These are phyloP conservation scores for Quercus lobata DNA, from an alignment of 331 rosid species.

Conservation along the genomic window DNA sequence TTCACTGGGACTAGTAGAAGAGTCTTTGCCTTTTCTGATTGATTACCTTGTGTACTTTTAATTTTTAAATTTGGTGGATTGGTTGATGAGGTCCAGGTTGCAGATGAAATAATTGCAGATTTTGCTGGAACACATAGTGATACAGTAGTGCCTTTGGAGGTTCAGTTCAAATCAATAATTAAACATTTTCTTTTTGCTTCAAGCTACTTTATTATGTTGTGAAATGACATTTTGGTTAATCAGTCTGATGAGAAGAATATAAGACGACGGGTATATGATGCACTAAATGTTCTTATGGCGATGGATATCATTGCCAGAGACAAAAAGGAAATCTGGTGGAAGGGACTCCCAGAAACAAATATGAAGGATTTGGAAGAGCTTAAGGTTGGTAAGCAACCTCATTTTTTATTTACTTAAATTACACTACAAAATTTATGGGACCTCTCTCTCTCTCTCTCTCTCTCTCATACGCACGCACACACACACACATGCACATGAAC, in stretches of 20 bases:
- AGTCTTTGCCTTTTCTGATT: neutral
- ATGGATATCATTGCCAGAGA: conserved; percentile 30
- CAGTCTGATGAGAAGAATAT: conserved; percentile 33
- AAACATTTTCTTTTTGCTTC: neutral
- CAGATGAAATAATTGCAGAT: conserved; percentile 29
- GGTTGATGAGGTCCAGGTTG: conserved; percentile 19
- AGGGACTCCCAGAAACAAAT: conserved; percentile 21
- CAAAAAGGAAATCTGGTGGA: conserved; percentile 33
- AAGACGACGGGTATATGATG: conserved; percentile 34
- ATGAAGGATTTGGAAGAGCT: conserved; percentile 17
- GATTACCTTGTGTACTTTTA: neutral
- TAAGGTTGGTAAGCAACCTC: conserved; percentile 11
- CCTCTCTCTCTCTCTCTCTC: neutral
- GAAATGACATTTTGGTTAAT: neutral
- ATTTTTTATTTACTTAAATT: neutral
- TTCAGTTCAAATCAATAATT: conserved; percentile 3
- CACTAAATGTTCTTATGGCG: conserved; percentile 34
- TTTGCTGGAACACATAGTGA: conserved; percentile 8
- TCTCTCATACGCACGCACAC: neutral
- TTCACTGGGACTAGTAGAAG: neutral
- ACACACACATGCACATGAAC: neutral
- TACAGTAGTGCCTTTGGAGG: conserved; percentile 16
- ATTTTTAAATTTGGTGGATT: neutral
- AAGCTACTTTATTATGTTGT: neutral
- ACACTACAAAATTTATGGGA: neutral